Conservation (phyloP, 2,329 filamentous ascomycete genomes). For the Trichophyton mentagrophytes region DNA sequence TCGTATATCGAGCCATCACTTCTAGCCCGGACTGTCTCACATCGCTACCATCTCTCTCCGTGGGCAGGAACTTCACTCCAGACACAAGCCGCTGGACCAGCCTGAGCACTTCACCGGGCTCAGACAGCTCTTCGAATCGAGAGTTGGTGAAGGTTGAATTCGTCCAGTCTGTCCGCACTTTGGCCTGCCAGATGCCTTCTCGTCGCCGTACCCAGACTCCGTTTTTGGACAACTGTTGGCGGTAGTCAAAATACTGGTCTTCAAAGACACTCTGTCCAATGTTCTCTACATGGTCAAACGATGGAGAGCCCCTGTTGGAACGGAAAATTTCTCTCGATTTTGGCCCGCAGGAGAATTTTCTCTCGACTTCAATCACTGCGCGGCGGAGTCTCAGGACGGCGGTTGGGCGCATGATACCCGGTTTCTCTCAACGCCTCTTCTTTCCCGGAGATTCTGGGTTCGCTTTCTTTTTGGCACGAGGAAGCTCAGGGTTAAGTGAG, state of each 20-base stretch:
- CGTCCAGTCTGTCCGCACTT: conserved; percentile 11
- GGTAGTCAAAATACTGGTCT: conserved; percentile 21
- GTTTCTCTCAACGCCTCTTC: background rate
- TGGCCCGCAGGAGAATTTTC: conserved; percentile 17
- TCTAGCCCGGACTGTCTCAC: conserved; percentile 12
- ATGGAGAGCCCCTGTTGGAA: conserved; percentile 13
- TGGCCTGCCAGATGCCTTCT: conserved; percentile 19
- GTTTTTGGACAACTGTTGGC: conserved; percentile 13
- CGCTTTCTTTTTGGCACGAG: background rate
- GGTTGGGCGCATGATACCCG: conserved; percentile 8
- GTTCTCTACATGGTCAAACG: conserved; percentile 13
- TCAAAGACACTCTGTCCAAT: conserved; percentile 14
- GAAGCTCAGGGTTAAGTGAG: background rate
- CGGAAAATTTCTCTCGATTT: conserved; percentile 8
- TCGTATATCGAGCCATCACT: conserved; percentile 18
- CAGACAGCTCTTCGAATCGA: conserved; percentile 18
- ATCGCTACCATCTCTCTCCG: conserved; percentile 2
- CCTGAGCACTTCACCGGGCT: conserved; percentile 12
- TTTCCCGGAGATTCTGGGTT: background rate
- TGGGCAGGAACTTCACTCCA: conserved; percentile 6
- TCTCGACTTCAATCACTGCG: conserved; percentile 17
- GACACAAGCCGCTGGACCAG: conserved; percentile 5
- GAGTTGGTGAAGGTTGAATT: conserved; percentile 14
- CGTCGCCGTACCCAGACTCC: conserved; percentile 19
- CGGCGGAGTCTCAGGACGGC: conserved; percentile 6